A percentile compares a stretch with the other conserved stretches of the same genome.
Evolutionary conservation across 345 rosid genomes (phyloP).

Genomic region (Diplotaxis tenuifolia): DNA sequence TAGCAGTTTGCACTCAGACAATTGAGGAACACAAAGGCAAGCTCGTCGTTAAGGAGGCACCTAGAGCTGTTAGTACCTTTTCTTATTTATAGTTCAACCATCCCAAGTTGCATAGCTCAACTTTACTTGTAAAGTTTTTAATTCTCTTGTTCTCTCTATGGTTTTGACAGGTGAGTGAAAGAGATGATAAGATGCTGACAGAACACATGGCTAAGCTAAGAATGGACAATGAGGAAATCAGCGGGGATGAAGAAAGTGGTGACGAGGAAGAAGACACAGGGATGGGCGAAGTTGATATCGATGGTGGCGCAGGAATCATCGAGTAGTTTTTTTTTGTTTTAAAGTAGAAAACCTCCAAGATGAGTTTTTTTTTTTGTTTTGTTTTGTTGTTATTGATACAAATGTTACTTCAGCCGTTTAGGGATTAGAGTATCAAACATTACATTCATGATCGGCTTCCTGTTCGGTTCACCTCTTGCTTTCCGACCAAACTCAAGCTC

Average conservation of each 20-base stretch:
- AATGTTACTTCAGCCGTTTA: too few species aligned
- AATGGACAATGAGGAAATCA: slow-evolving; percentile 72
- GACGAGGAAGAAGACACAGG: slow-evolving; percentile 91
- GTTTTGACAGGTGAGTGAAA: slow-evolving; percentile 79
- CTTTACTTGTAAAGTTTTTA: not conserved
- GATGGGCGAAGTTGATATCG: slow-evolving; percentile 84
- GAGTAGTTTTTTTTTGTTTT: slow-evolving; percentile 37
- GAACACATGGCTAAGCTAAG: slow-evolving; percentile 94
- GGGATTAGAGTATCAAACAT: not conserved
- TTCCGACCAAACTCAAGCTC: too few species aligned
- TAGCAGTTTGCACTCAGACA: slow-evolving; percentile 69
- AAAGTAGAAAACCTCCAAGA: too few species aligned
- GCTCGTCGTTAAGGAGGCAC: slow-evolving; percentile 76
- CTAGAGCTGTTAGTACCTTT: slow-evolving; percentile 82
- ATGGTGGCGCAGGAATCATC: slow-evolving; percentile 50
- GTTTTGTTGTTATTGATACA: not conserved
- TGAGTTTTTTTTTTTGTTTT: not conserved
- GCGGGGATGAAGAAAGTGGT: slow-evolving; percentile 94
- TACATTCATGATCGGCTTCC: not conserved
- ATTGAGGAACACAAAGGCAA: slow-evolving; percentile 89
- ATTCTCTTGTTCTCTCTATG: not conserved
- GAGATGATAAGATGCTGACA: slow-evolving; percentile 89
- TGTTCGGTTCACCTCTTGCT: too few species aligned
- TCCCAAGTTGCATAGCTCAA: slow-evolving; percentile 2
- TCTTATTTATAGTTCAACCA: slow-evolving; percentile 2